These are phyloP conservation scores for Bimuria novae-zelandiae DNA, from an alignment of 2,329 filamentous ascomycete species.

Conservation along the genomic window DNA sequence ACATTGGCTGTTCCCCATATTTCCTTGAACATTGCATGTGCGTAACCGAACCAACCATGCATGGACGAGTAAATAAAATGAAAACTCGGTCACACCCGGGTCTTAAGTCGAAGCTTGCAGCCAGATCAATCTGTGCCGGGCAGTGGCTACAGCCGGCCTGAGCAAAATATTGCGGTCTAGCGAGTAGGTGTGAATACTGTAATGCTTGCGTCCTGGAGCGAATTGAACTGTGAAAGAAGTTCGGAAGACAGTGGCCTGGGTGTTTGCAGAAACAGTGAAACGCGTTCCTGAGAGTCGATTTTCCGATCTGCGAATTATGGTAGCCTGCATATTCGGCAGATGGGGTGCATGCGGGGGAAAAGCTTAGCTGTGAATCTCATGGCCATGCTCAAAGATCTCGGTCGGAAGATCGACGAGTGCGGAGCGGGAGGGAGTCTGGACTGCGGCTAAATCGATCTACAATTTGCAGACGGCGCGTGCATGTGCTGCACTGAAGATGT, in stretches of 20 bases:
- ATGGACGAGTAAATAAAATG: constrained; percentile 17
- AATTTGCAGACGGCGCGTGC: constrained; percentile 24
- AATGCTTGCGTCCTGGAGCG: not conserved
- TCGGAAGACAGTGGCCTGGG: not conserved
- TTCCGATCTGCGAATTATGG: constrained; percentile 16
- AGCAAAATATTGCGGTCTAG: not conserved
- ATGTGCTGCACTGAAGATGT: constrained; percentile 12
- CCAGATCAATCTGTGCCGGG: constrained; percentile 15
- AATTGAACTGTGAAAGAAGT: not conserved
- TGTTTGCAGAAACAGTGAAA: not conserved
- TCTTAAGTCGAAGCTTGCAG: constrained; percentile 19
- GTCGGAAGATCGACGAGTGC: constrained; percentile 23
- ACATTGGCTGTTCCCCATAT: constrained; percentile 21
- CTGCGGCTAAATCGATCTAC: constrained; percentile 32
- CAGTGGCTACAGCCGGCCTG: constrained; percentile 12
- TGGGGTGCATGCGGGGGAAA: constrained; percentile 37
- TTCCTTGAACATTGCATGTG: constrained; percentile 28
- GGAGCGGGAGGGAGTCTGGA: constrained; percentile 24
- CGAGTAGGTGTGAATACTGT: not conserved
- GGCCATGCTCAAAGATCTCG: constrained; percentile 15
- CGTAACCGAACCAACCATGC: constrained; percentile 27
- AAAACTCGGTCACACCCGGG: constrained; percentile 26
- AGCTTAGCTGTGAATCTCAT: constrained; percentile 30
- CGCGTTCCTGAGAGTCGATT: constrained; percentile 11
- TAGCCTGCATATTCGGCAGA: constrained; percentile 31